These are phyloP conservation scores for Calocybe gangraenosa DNA, from an alignment of 768 basidiomycete species.

Conservation along the genomic window DNA sequence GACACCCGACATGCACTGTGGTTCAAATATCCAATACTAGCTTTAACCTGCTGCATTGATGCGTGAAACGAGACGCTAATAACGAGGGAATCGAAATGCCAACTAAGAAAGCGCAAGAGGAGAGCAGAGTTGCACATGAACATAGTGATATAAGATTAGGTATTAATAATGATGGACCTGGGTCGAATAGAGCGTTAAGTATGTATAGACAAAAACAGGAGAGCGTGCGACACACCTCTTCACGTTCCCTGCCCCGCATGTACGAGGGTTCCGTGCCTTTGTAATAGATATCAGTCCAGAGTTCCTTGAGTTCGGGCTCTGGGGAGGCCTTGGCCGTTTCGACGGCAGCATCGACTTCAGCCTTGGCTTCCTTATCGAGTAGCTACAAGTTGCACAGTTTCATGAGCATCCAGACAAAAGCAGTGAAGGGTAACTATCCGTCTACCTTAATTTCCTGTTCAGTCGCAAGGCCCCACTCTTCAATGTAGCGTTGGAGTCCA, in stretches of 20 bases:
- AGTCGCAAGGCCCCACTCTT: slow-evolving; percentile 89
- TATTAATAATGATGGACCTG: slow-evolving; percentile 6
- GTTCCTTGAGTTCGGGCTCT: slow-evolving; percentile 61
- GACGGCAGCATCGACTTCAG: slow-evolving; percentile 81
- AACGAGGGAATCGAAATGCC: no score
- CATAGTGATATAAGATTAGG: no score
- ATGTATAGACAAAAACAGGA: neutral
- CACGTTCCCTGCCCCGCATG: slow-evolving; percentile 90
- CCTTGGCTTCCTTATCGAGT: slow-evolving; percentile 89
- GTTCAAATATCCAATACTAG: no score
- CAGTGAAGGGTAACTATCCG: slow-evolving; percentile 5
- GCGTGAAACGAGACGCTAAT: no score
- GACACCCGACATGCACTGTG: no score
- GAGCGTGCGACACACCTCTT: slow-evolving; percentile 51
- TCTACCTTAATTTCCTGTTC: slow-evolving; percentile 87
- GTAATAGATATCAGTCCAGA: slow-evolving; percentile 86
- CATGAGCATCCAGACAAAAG: neutral
- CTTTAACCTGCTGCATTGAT: no score
- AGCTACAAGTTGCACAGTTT: slow-evolving; percentile 31
- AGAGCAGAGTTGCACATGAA: no score
- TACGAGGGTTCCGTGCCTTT: slow-evolving; percentile 79
- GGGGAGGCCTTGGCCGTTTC: slow-evolving; percentile 88
- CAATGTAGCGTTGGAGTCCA: slow-evolving; percentile 86
- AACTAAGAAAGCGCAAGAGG: no score
- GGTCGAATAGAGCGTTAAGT: slow-evolving; percentile 2